A percentile compares a stretch with the other conserved stretches of the same genome.
Conservation (phyloP, 139 green algal species). For the Zygnema cylindricum region DNA sequence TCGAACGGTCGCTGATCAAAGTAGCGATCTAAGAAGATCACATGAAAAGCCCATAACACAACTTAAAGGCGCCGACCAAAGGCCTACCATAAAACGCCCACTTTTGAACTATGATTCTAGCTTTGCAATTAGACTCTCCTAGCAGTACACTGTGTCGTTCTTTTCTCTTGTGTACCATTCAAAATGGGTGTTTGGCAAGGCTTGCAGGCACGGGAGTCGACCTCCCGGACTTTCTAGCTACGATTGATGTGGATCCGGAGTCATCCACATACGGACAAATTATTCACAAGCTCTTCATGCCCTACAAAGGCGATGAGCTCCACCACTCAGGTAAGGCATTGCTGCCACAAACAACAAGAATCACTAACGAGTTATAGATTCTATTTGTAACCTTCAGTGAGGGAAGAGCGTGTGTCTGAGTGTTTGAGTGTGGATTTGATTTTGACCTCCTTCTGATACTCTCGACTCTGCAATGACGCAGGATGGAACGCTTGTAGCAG, state of each 20-base stretch:
- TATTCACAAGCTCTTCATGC: conserved; percentile 76
- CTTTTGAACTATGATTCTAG: no score
- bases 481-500: conserved; percentile 83
- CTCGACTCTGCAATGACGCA: no score
- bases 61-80: no score
- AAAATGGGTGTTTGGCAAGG: not conserved
- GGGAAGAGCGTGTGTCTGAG: not conserved
- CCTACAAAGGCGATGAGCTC: conserved; percentile 78
- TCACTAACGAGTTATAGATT: no score
- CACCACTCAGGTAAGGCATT: conserved; percentile 78
- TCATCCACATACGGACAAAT: conserved; percentile 68
- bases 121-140: not conserved
- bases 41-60: no score
- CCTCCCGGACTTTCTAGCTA: conserved; percentile 79
- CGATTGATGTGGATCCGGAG: conserved; percentile 71
- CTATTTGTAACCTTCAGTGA: not conserved
- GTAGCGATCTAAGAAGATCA: no score
- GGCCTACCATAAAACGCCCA: no score
- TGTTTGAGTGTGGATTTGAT: not conserved
- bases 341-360: no score
- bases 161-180: not conserved
- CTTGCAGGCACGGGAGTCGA: conserved; percentile 60
- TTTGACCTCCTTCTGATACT: no score
- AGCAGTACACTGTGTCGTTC: not conserved
- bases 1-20: no score